Evolutionary conservation across 2,329 filamentous ascomycete species (phyloP), one percentile per base, ranked within the genome.

Genomic region (Ceratocystis albifundus): DNA sequence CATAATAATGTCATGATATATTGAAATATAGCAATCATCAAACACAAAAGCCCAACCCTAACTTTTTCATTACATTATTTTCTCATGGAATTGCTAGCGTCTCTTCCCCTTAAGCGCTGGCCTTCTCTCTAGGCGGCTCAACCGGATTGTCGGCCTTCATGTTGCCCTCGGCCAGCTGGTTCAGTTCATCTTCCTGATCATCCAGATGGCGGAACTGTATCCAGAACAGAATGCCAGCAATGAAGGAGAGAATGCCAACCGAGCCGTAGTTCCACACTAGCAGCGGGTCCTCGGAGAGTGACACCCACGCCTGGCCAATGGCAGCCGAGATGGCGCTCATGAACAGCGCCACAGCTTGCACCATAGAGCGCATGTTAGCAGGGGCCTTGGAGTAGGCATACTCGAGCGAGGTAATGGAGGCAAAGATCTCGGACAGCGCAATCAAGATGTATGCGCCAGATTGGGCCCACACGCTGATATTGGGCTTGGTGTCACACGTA

Each of bases 371-470:
- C 88, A 91, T 91, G 76, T 89, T 90, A 72, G 80, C 81, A 7
- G 88, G 88, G 0, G 87, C 87, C 74, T 90, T 90, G 71, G 86
- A 87, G 76, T 85, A 90, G 25, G 88, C 88, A 70, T 89, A 90
- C 74, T 91, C 88, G 17, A 89, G 80, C 12, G 81, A 83, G 0
- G 80, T 82, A 69, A 81, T 81, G 66, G 77, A 79, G 0, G 79
- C 77, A 66, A 79, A 75, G 61, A 81, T 79, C 71, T 82, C 80
- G 32, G 78, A 76, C 6, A 82, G 73, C 2, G 77, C 80, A 65
- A 81, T 76, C 64, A 81, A 75, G 3, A 80, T 73, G 70, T 81
- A 82, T 0, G 79, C 74, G 2, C 78, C 77, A 0, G 78, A 78
- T 74, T 84, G 82, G 1, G 78, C 77, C 82, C 83, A 85, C 65